Evolutionary conservation across 208 protist genomes (phyloP).

Genomic region (Plasmodiophora brassicae): DNA sequence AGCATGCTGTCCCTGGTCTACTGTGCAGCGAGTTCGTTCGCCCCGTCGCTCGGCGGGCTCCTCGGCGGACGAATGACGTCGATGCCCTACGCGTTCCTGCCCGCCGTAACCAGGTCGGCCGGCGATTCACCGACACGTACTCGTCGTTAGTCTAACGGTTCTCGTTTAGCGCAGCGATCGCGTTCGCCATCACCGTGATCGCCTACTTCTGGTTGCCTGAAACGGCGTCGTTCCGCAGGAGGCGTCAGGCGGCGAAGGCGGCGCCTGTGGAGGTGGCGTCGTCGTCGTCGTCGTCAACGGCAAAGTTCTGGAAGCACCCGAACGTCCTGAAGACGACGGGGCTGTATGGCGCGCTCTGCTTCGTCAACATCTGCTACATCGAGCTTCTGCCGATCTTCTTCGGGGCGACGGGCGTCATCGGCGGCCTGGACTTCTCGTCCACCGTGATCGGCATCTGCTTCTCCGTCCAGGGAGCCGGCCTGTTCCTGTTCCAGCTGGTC

Average conservation of each 20-base stretch:
- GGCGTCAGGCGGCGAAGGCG: background rate
- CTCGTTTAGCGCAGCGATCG: background rate
- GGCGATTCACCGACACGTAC: background rate
- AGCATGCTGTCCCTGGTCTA: background rate
- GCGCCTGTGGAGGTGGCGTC: background rate
- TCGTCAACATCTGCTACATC: background rate
- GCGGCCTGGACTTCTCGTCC: background rate
- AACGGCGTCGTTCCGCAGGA: background rate
- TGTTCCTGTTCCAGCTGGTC: background rate
- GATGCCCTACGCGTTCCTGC: constrained; percentile 7
- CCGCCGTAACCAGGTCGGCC: background rate
- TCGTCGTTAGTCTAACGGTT: too few relatives aligned
- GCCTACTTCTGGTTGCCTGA: background rate
- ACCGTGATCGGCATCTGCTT: background rate
- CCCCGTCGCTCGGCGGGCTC: background rate
- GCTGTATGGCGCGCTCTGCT: background rate
- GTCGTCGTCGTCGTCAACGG: background rate
- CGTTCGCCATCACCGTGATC: background rate
- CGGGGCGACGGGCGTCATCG: background rate
- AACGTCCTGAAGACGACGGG: background rate
- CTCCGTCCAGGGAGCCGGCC: background rate
- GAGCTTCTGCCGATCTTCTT: background rate
- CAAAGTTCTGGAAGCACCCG: background rate
- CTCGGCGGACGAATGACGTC: background rate
- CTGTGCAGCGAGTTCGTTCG: background rate